Evolutionary conservation across 1,284 basidiomycete species (phyloP).

Genomic region (Apiotrichum porosum): DNA sequence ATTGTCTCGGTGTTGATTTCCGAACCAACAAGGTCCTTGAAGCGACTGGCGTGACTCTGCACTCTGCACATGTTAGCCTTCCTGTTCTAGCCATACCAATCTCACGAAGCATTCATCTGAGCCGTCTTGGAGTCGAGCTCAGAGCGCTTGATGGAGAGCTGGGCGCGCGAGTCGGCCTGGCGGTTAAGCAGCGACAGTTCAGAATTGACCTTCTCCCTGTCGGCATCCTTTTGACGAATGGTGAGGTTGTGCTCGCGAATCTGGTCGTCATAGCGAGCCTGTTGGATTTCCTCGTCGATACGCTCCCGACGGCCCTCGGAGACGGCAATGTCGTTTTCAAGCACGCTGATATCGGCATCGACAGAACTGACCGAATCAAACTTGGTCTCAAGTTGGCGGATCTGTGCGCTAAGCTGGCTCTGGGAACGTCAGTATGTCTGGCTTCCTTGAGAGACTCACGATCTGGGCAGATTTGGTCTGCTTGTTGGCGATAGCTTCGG

Average conservation of each 20-base stretch:
- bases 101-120: conserved; percentile 66
- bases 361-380: conserved; percentile 59
- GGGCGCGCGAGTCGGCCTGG: conserved; percentile 78
- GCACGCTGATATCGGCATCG: conserved; percentile 57
- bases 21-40: conserved; percentile 60
- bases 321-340: conserved; percentile 64
- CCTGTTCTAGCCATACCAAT: conserved; percentile 17
- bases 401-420: conserved; percentile 31
- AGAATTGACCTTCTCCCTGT: conserved; percentile 63
- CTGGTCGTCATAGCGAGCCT: conserved; percentile 64
- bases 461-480: conserved; percentile 57
- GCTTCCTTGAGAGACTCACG: conserved; percentile 48
- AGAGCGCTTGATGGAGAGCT: conserved; percentile 67
- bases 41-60: conserved; percentile 58
- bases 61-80: conserved; percentile 58
- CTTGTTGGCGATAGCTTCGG: conserved; percentile 34
- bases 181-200: conserved; percentile 71
- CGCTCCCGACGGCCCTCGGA: conserved; percentile 59
- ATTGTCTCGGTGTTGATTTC: conserved; percentile 62
- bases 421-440: conserved; percentile 11
- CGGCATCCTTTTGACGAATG: conserved; percentile 62
- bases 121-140: conserved; percentile 63
- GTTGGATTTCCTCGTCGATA: conserved; percentile 58
- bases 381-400: conserved; percentile 53
- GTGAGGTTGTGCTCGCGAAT: conserved; percentile 60